These are phyloP conservation scores for Avena eriantha DNA, from an alignment of 176 grass and related monocot species.

Conservation along the genomic window DNA sequence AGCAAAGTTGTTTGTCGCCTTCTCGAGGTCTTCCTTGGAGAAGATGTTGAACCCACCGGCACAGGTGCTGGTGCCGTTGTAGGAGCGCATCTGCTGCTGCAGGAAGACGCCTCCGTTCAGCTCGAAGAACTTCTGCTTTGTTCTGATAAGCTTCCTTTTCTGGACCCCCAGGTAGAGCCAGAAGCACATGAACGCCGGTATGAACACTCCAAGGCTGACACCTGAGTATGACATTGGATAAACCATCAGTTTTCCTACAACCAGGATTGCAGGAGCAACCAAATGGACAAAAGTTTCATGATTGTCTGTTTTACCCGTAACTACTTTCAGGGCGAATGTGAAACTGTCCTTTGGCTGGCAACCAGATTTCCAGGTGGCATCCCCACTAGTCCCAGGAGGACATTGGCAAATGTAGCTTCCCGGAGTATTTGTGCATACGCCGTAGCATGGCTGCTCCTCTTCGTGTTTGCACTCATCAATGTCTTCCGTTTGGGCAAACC, in stretches of 20 bases:
- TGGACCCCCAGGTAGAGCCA: slow-evolving; percentile 53
- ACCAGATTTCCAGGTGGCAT: slow-evolving; percentile 19
- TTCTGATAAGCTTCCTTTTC: slow-evolving; percentile 59
- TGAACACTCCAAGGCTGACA: slow-evolving; percentile 46
- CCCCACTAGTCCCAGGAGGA: slow-evolving; percentile 48
- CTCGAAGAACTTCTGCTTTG: slow-evolving; percentile 67
- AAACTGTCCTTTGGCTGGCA: slow-evolving; percentile 60
- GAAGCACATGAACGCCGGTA: slow-evolving; percentile 40
- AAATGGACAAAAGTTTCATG: not conserved
- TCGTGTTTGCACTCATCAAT: slow-evolving; percentile 56
- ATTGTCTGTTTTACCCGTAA: slow-evolving; percentile 52
- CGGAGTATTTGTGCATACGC: slow-evolving; percentile 45
- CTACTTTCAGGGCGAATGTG: slow-evolving; percentile 58
- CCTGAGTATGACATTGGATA: slow-evolving; percentile 41
- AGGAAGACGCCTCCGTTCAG: slow-evolving; percentile 67
- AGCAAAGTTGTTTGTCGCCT: slow-evolving; percentile 51
- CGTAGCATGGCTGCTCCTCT: slow-evolving; percentile 43
- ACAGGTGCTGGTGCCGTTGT: not conserved
- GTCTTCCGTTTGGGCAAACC: slow-evolving; percentile 44
- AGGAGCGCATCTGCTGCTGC: slow-evolving; percentile 55
- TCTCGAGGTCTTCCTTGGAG: slow-evolving; percentile 56
- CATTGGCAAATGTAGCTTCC: slow-evolving; percentile 54
- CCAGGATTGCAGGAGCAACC: not conserved
- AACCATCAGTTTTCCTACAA: not conserved
- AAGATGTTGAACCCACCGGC: slow-evolving; percentile 50